Base-by-base conservation (phyloP, 129 eudicot species). In the Sambucus nigra region DNA sequence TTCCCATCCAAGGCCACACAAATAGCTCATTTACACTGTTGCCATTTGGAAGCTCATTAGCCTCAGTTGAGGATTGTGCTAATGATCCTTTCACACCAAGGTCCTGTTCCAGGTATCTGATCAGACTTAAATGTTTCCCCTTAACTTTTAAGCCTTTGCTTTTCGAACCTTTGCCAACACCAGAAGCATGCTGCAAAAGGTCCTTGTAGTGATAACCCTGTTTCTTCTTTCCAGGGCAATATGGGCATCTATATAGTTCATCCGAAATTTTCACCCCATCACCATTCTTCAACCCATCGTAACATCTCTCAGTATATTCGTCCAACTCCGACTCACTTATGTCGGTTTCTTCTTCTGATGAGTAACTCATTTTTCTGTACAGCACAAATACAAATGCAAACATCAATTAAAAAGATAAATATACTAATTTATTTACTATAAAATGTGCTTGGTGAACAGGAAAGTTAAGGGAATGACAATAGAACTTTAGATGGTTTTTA, bases 1-100 rank as follows among this genome's bases (percentile, higher is more conserved):
- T 68, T 25, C 87, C 87, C 29, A 55, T 68, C 79, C 87, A 80
- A 26, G 87, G 87, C 72, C 73, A 80, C 20, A 71, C 76, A 61
- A 63, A 68, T 41, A 38, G 21, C 52, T 80, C 76, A 48, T 65
- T 57, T 9, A 10, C 19, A 41, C 46, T 71, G 53, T 45, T 7
- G 7, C 23, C 29, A 1, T 1, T 15, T 1, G 51, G 47, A 15
- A 40, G 24, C 28, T 16, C 51, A 22, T 19, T 5, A 59, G 17
- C 44, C 17, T 39, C 59, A 5, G 7, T 5, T 8, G 7, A 46
- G 8, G 44, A 25, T 19, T 40, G 29, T 7, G 28, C 29, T 23
- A 12, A 2, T 25, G 63, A 18, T 0, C 23, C 41, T 40, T 28
- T 68, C 7, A 13, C 35, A 7, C 51, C 49, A 39, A 58, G 47